Base-by-base conservation (phyloP, 345 rosid genomes). In the Noccaea bulbosa region DNA sequence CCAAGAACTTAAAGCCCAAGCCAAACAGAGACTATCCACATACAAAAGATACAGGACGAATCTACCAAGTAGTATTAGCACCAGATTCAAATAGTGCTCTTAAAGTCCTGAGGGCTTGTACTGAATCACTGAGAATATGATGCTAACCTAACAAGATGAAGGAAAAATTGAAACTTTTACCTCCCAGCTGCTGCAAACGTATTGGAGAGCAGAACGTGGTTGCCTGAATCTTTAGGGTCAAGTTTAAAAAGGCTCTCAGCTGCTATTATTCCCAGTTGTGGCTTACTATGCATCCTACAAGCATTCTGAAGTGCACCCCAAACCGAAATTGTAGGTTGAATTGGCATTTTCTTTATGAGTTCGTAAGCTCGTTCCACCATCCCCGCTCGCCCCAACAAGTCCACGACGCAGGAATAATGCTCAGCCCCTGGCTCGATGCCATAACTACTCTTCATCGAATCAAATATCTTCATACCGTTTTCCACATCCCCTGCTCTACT, bases 221-320 rank as follows among this genome's bases (percentile, higher is more conserved):
- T 87, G 79, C 96, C 96, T 0, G 90, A 83, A 80, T 88, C 96
- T 67, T 75, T 82, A 15, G 92, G 93, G 66, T 90, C 98, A 38
- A 93, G 92, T 72, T 78, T 78, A 62, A 87, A 88, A 69, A 93
- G 79, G 55, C 78, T 82, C 67, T 80, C 70, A 67, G 97, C 96
- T 11, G 90, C 95, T 55, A 88, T 67, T 48, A 67, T 77, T 57
- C 96, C 97, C 46, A 88, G 75, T 3, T 83, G 85, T 24, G 80
- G 88, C 79, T 83, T 84, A 65, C 80, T 54, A 70, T 88, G 75
- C 61, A 90, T 87, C 83, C 86, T 79, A 65, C 96, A 86, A 53
- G 93, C 97, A 78, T 84, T 89, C 50, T 90, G 86, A 74, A 93
- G 96, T 56, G 97, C 89, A 2, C 98, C 96, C 97, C 98, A 93